Conservation (phyloP, 2,329 filamentous ascomycete species). For the Verticillium nubilum region DNA sequence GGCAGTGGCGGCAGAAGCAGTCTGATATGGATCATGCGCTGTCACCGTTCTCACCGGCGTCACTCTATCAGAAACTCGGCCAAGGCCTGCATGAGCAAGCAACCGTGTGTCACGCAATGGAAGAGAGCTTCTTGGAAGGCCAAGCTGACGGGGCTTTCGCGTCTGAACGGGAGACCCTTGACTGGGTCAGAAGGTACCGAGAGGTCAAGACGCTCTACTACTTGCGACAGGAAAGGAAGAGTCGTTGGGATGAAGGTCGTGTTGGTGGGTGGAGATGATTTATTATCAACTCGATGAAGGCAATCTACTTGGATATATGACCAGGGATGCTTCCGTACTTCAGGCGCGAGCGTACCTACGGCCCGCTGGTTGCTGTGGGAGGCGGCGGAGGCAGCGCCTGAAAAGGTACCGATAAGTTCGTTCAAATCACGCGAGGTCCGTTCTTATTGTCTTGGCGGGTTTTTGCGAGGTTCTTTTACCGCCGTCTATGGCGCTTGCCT, state of each 20-base stretch:
- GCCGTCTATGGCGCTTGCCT: too few species aligned
- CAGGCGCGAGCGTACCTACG: background rate
- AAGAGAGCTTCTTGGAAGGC: constrained; percentile 84
- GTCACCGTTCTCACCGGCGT: constrained; percentile 77
- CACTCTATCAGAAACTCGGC: constrained; percentile 75
- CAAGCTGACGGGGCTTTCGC: constrained; percentile 39
- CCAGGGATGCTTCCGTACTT: background rate
- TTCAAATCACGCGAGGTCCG: background rate
- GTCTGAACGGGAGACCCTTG: constrained; percentile 74
- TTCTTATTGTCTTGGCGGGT: background rate
- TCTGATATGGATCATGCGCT: constrained; percentile 82
- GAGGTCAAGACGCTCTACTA: constrained; percentile 77
- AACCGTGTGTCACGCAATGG: constrained; percentile 70
- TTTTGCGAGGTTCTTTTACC: background rate
- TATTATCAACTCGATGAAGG: too few species aligned
- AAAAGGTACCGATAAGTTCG: background rate
- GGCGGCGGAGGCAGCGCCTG: background rate
- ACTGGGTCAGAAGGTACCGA: constrained; percentile 78
- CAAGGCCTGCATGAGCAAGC: constrained; percentile 81
- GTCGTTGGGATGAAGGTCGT: constrained; percentile 91
- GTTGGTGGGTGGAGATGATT: constrained; percentile 86
- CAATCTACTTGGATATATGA: background rate
- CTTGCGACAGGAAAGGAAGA: constrained; percentile 77
- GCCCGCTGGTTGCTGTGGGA: background rate
- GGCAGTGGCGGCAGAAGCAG: constrained; percentile 89